Base-by-base conservation (phyloP, 768 basidiomycete species). In the Inosperma sp. region DNA sequence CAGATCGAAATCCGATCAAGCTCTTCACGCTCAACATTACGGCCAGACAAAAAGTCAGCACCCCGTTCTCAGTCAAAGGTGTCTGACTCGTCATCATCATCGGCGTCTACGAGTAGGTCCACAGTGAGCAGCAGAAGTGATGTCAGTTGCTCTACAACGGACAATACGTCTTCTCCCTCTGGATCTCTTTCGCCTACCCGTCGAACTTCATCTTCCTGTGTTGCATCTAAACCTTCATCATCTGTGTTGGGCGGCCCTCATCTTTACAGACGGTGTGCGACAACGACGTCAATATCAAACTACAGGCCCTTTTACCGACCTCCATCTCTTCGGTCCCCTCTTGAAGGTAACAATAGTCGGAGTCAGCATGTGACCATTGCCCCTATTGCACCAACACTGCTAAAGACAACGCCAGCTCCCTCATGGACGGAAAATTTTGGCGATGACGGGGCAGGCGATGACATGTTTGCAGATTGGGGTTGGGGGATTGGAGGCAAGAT, bases 351-450 rank as follows among this genome's bases (percentile, higher is more conserved):
- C 36, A 40, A 16, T 34, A 41, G 7, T 43, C 29, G 49, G 8
- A 29, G 30, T 29, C 50, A 51, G 27, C 66, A 72, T 55, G 75
- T 78, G 36, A 76, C 69, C 17, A 78, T 76, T 55, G 77, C 70
- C 14, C 75, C 70, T 10, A 78, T 78, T 52, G 73, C 78, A 25
- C 80, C 81, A 7, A 94, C 96, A 4, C 78, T 89, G 39, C 76
- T 98, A 56, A 99, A 98, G 72, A 89, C 89, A 14, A 79, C 74
- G 29, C 53, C 53, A 8, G 73, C 77, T 1, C 69, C 75, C 14
- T 51, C 53, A 9, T 78, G 78, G 77, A 62, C 66, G n/a, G 75
- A 77, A 49, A 68, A 74, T 3, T 74, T 77, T 43, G 73, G 75
- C 4, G 75, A 78, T 47, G 74, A 76, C 35, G 70, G 70, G 7